phyloP scores from a whole-genome alignment of 768 basidiomycete genomes.

The Pleurotus sapidus region DNA sequence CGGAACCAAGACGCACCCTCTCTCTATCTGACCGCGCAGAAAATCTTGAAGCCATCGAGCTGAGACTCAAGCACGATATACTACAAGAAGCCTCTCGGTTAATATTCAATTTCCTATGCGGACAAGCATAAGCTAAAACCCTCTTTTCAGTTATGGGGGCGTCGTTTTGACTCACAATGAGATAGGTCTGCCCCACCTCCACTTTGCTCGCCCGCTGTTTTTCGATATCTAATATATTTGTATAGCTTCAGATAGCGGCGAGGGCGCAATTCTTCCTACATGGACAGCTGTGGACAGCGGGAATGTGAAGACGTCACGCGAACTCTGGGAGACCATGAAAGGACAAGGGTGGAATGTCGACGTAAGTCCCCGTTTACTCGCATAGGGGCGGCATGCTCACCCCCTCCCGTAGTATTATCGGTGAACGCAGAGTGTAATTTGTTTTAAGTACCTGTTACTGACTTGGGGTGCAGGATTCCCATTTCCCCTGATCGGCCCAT shows the following conservation, averaged over 20 bases:
- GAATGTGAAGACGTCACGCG: slow-evolving; percentile 84
- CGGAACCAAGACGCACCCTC: slow-evolving; percentile 77
- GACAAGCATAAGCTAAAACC: background rate
- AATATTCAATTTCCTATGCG: background rate
- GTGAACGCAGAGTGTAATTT: slow-evolving; percentile 26
- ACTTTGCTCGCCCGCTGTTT: background rate
- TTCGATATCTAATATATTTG: background rate
- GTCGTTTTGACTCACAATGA: slow-evolving; percentile 93
- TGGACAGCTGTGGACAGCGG: slow-evolving; percentile 88
- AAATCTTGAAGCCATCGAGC: slow-evolving; percentile 92
- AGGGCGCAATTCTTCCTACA: slow-evolving; percentile 83
- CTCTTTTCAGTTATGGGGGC: slow-evolving; percentile 69
- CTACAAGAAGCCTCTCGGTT: slow-evolving; percentile 78
- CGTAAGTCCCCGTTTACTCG: slow-evolving; percentile 36
- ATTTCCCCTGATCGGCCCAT: slow-evolving; percentile 91
- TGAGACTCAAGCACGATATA: slow-evolving; percentile 87
- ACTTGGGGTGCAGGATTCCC: slow-evolving; percentile 64
- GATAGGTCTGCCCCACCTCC: slow-evolving; percentile 48
- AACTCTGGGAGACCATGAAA: slow-evolving; percentile 82
- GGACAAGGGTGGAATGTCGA: slow-evolving; percentile 90
- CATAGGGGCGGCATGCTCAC: background rate
- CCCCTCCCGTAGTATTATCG: slow-evolving; percentile 62
- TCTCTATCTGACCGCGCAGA: slow-evolving; percentile 89
- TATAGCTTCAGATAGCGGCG: slow-evolving; percentile 55
- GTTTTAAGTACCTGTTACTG: background rate